Conservation (phyloP, 2,329 filamentous ascomycete species). For the Fusarium sp. region DNA sequence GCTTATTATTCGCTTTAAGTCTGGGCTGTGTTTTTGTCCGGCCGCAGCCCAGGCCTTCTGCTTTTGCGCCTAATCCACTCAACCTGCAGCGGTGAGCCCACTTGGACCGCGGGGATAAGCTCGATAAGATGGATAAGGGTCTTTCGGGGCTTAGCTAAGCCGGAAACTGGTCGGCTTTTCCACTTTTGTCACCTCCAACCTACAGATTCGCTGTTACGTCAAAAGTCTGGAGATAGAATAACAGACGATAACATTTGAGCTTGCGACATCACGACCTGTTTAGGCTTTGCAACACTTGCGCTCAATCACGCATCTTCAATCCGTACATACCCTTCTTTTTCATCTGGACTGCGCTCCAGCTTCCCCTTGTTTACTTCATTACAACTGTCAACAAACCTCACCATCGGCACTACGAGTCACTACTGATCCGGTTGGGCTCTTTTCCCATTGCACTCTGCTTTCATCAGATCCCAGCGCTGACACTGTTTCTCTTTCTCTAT, state of each 20-base stretch:
- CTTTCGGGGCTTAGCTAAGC: constrained; percentile 43
- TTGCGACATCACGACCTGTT: constrained; percentile 10
- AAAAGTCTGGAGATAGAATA: constrained; percentile 37
- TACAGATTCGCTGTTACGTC: constrained; percentile 30
- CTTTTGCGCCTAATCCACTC: constrained; percentile 17
- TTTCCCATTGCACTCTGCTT: constrained; percentile 49
- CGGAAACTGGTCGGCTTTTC: constrained; percentile 26
- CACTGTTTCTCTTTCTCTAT: constrained; percentile 45
- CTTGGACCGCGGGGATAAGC: constrained; percentile 31
- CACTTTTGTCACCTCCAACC: constrained; percentile 18
- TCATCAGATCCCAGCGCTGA: constrained; percentile 51
- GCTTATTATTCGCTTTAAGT: constrained; percentile 36
- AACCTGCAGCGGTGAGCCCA: constrained; percentile 29
- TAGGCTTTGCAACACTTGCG: constrained; percentile 8
- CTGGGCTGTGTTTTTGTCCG: constrained; percentile 9
- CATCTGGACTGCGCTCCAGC: constrained; percentile 21
- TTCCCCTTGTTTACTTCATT: constrained; percentile 12
- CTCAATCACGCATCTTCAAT: constrained; percentile 2
- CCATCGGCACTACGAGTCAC: constrained; percentile 51
- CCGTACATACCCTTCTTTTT: background rate
- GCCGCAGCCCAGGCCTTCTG: constrained; percentile 18
- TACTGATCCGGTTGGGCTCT: constrained; percentile 58
- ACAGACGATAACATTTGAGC: constrained; percentile 11
- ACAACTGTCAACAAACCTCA: constrained; percentile 18
- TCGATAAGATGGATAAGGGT: constrained; percentile 40